phyloP scores from a whole-genome alignment of 345 rosid genomes.

The Moricandia arvensis region DNA sequence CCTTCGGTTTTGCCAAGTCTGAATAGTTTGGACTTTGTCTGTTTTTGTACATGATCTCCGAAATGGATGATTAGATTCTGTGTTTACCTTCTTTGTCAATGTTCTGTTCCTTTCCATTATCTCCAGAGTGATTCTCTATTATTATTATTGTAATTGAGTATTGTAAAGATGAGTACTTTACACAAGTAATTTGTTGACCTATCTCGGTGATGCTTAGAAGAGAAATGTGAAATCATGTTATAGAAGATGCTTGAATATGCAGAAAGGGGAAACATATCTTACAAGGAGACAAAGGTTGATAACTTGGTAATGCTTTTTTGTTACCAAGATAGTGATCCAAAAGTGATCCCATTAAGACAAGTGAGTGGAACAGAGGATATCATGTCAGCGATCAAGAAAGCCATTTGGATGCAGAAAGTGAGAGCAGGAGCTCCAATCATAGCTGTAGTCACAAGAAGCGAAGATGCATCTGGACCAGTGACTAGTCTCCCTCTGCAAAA shows the following conservation, averaged over 20 bases:
- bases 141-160: background rate
- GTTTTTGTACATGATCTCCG: constrained; percentile 33
- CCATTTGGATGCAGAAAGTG: constrained; percentile 39
- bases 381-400: too few relatives aligned
- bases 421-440: constrained; percentile 74
- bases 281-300: background rate
- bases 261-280: background rate
- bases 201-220: constrained; percentile 57
- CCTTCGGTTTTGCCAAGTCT: constrained; percentile 13
- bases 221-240: too few relatives aligned
- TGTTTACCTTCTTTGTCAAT: constrained; percentile 10
- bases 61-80: constrained; percentile 32
- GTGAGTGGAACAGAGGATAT: constrained; percentile 36
- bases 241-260: constrained; percentile 17
- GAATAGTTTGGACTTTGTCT: background rate
- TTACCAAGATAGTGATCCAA: constrained; percentile 61
- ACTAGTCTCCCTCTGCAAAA: constrained; percentile 70
- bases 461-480: constrained; percentile 82
- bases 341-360: constrained; percentile 44
- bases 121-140: constrained; percentile 16
- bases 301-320: constrained; percentile 4
- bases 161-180: background rate
- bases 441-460: constrained; percentile 56
- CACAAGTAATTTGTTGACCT: constrained; percentile 13
- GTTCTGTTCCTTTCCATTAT: constrained; percentile 5